These are phyloP conservation scores for Rutstroemia sp. DNA, from an alignment of 2,329 filamentous ascomycete genomes.

Conservation along the genomic window DNA sequence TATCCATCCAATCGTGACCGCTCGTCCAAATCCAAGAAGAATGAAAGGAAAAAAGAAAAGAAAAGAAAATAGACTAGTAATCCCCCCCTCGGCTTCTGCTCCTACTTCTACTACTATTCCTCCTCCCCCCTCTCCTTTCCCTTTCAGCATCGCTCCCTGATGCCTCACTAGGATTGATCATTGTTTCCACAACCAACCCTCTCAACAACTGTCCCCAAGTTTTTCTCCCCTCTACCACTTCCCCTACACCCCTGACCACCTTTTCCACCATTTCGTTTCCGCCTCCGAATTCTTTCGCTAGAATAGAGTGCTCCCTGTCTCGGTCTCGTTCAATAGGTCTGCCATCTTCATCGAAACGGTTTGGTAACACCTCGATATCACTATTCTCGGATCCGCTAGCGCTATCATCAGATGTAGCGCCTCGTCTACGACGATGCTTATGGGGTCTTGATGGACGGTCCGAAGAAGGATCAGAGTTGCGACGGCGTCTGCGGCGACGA, in stretches of 20 bases:
- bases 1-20: too few relatives aligned
- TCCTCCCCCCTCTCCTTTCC: too few relatives aligned
- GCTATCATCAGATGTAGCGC: conserved; percentile 12
- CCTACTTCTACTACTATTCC: too few relatives aligned
- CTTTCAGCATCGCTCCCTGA: too few relatives aligned
- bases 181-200: conserved; percentile 10
- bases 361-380: conserved; percentile 24
- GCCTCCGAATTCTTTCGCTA: conserved; percentile 6
- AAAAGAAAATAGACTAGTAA: too few relatives aligned
- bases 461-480: conserved; percentile 26
- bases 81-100: too few relatives aligned
- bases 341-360: conserved; percentile 26
- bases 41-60: too few relatives aligned
- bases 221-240: conserved; percentile 26
- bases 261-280: conserved; percentile 26
- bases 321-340: conserved; percentile 8
- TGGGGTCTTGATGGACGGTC: conserved; percentile 20
- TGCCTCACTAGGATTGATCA: neutral
- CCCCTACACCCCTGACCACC: conserved; percentile 20
- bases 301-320: neutral
- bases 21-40: too few relatives aligned
- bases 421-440: conserved; percentile 16
- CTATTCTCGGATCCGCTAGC: neutral
- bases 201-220: conserved; percentile 26
- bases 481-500: conserved; percentile 15